Percentiles rank a stretch among this genome's conserved stretches.
Conservation (phyloP, 371 early-diverging fungal species). For the Haplosporangium sp. region DNA sequence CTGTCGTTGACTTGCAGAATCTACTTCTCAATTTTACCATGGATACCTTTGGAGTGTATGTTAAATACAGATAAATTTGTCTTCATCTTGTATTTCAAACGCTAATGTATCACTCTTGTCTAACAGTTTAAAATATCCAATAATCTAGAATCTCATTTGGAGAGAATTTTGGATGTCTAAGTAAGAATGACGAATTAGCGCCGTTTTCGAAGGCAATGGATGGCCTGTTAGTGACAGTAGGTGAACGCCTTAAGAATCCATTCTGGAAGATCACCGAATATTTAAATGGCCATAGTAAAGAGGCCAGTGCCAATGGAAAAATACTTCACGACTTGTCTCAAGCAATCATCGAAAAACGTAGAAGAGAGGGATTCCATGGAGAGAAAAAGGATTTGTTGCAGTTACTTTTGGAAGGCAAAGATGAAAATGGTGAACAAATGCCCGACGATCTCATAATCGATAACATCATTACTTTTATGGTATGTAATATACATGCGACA, state of each 20-base stretch:
- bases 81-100: background rate
- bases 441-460: constrained; percentile 66
- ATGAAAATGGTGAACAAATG: constrained; percentile 61
- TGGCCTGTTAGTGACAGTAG: no score
- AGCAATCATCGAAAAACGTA: constrained; percentile 23
- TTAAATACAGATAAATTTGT: background rate
- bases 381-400: constrained; percentile 65
- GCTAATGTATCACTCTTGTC: no score
- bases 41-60: constrained; percentile 63
- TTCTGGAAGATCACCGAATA: constrained; percentile 25
- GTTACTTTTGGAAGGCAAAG: constrained; percentile 64
- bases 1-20: constrained; percentile 57
- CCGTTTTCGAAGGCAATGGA: no score
- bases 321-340: background rate
- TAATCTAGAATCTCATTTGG: constrained; percentile 24
- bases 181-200: constrained; percentile 5
- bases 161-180: constrained; percentile 34
- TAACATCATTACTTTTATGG: constrained; percentile 71
- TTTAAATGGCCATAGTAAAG: constrained; percentile 11
- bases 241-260: constrained; percentile 22
- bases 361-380: constrained; percentile 31
- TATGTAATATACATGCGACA: background rate
- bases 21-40: constrained; percentile 60
- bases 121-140: background rate
- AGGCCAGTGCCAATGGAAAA: background rate